Evolutionary conservation across 1,284 basidiomycete genomes (phyloP), one percentile per base, ranked within the genome.

Genomic region (Moniliophthora roreri): DNA sequence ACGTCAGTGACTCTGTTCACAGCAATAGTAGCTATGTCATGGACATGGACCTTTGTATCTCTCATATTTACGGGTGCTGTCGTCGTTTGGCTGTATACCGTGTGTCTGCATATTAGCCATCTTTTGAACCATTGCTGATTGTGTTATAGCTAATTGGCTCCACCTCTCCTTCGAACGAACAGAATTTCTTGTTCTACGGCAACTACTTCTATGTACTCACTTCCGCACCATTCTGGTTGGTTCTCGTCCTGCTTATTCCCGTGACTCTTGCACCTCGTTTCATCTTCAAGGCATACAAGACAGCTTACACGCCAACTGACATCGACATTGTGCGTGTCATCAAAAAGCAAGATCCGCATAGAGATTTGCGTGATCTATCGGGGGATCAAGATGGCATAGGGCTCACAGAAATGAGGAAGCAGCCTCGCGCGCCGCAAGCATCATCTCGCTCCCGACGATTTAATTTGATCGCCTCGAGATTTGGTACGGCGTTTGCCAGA

Each of bases 21-120:
- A 59, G 96, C 94, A 16, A 75, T 99, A 49, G 92, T 93, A 65
- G 93, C 91, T 1, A 83, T 82, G 54, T 85, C 89, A 0, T 98
- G 96, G 96, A 98, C 90, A 8, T 88, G 82, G 58, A 99, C 93
- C 93, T 89, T 98, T 10, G 89, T 91, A 67, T 93, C 91, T 60
- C 85, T 85, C 28, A 78, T 98, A 13, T 80, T 84, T 56, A 70
- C 98, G 56, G 97, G 96, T 24, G 85, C 88, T 45, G 68, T 89
- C 11, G 70, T 95, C 24, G 68, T 94, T 40, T 82, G 82, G 73
- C 74, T 82, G 34, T 99, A 89, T 67, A 95, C 95, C 7, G 90
- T 91, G 63, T 63, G 82, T 54, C 9, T 62, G 0, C 9, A 9
- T 9, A 1, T 44, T 3, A 42, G 38, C 37, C 3, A 2, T 38